Percentiles rank a stretch among this genome's conserved stretches.
Conservation (phyloP, 192 early-diverging fungal genomes). For the Backusella morwellensis region DNA sequence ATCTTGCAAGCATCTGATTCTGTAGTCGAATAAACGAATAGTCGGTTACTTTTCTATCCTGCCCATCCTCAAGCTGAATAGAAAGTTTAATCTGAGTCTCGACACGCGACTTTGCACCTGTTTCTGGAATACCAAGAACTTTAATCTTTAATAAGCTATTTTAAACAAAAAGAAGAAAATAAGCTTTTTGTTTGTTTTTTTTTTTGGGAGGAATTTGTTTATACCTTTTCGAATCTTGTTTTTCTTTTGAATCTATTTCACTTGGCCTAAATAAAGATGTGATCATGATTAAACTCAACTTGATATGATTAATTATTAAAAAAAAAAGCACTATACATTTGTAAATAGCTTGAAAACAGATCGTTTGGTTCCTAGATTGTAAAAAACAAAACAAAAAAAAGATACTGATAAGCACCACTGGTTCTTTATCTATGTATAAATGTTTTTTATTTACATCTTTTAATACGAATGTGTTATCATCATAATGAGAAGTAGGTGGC, state of each 20-base stretch:
- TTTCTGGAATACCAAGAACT: conserved; percentile 44
- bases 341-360: not conserved
- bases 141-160: not conserved
- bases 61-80: conserved; percentile 70
- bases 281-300: not conserved
- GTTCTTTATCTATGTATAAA: not conserved
- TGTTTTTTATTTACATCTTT: not conserved
- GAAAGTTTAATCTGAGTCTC: conserved; percentile 96
- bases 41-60: conserved; percentile 65
- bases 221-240: not conserved
- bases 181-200: not conserved
- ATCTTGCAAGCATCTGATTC: conserved; percentile 79
- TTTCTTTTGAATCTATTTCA: not conserved
- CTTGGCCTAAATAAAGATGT: not conserved
- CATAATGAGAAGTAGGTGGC: conserved; percentile 7
- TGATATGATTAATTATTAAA: not conserved
- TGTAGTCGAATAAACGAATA: conserved; percentile 88
- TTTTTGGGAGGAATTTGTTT: not conserved
- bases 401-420: not conserved
- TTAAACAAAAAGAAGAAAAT: not conserved
- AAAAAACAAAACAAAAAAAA: not conserved
- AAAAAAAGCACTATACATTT: not conserved
- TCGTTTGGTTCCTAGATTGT: not conserved
- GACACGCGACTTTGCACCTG: conserved; percentile 81
- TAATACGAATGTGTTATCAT: not conserved